A percentile compares a stretch with the other conserved stretches of the same genome.
These are phyloP conservation scores for Hippophae tibetana DNA, from an alignment of 306 rosid genomes.

Conservation along the genomic window DNA sequence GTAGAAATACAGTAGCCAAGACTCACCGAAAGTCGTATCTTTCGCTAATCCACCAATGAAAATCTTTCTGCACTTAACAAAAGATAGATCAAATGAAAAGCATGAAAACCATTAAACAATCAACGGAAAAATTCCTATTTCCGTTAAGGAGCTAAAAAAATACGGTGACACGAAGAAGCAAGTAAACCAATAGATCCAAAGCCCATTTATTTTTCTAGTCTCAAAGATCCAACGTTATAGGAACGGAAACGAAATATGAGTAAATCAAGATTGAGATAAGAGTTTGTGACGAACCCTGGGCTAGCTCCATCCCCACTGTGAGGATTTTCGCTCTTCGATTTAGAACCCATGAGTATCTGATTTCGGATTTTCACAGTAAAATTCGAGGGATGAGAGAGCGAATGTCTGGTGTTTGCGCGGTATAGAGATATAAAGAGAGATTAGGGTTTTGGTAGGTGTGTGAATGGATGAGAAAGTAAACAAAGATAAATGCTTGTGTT, in stretches of 20 bases:
- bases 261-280: not conserved
- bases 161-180: not conserved
- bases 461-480: no score
- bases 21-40: constrained; percentile 64
- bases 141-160: not conserved
- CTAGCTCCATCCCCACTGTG: constrained; percentile 78
- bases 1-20: not conserved
- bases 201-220: not conserved
- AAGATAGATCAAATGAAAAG: not conserved
- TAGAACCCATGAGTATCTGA: constrained; percentile 43
- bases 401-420: no score
- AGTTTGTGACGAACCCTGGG: constrained; percentile 55
- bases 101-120: not conserved
- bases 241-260: not conserved
- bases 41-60: constrained; percentile 94
- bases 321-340: constrained; percentile 47
- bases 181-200: not conserved
- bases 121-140: not conserved
- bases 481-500: no score
- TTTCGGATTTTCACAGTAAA: not conserved
- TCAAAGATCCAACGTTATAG: not conserved
- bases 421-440: no score
- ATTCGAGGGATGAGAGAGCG: no score
- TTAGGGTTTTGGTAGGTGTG: no score
- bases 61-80: constrained; percentile 54